Conservation (phyloP, 257 asterid genomes). For the Solanum stenotomum region DNA sequence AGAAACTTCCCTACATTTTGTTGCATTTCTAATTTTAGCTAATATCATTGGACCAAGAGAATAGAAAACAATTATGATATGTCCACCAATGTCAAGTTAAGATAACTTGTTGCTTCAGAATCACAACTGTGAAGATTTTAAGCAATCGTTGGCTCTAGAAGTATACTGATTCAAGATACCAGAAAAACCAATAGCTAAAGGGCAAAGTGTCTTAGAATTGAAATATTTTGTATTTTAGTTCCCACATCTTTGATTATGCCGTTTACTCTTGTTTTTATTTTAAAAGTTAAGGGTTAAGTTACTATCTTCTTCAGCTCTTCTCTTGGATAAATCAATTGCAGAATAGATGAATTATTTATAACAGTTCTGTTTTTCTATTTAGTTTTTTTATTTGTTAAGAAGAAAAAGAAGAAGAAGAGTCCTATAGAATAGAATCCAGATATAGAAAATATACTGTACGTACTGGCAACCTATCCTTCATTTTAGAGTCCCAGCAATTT, state of each 20-base stretch:
- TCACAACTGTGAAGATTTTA: neutral
- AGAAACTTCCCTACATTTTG: neutral
- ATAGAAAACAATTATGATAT: neutral
- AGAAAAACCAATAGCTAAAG: neutral
- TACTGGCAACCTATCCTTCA: neutral
- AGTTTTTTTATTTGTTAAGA: neutral
- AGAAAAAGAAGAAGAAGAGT: neutral
- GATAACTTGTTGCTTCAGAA: neutral
- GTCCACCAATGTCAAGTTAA: neutral
- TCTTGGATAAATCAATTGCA: neutral
- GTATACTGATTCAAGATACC: neutral
- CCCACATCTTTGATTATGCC: neutral
- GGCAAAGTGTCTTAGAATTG: neutral
- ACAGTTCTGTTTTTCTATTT: neutral
- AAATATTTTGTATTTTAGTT: neutral
- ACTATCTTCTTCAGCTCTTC: neutral
- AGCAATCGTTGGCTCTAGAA: neutral
- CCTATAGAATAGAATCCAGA: neutral
- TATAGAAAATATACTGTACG: neutral
- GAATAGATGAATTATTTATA: neutral
- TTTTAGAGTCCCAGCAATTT: neutral
- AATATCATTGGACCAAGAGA: neutral
- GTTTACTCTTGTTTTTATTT: neutral
- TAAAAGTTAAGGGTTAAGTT: neutral
- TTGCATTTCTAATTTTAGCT: neutral